Conservation (phyloP, 352 stramenopile genomes). For the Globisporangium lucens region DNA sequence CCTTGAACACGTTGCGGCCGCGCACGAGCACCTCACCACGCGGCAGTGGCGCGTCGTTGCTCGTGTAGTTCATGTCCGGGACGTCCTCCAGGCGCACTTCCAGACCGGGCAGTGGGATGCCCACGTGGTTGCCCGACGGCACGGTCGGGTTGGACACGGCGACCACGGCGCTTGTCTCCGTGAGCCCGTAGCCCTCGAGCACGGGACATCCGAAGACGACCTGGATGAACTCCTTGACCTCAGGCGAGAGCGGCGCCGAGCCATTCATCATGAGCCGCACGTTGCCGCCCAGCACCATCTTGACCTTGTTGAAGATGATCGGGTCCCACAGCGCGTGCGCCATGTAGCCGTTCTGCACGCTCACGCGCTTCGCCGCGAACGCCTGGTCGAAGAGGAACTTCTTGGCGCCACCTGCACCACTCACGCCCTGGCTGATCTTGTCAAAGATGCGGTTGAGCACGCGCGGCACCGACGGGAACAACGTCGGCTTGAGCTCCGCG, state of each 20-base stretch:
- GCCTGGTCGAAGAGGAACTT: conserved; percentile 88
- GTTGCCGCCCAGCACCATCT: conserved; percentile 83
- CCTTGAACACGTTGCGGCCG: conserved; percentile 5
- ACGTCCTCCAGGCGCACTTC: conserved; percentile 2
- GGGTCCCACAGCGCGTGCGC: conserved; percentile 88
- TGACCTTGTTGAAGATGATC: conserved; percentile 94
- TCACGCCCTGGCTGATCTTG: conserved; percentile 82
- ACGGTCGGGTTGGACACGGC: conserved; percentile 8
- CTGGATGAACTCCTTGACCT: conserved; percentile 93
- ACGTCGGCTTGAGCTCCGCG: conserved; percentile 8
- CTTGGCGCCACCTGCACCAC: conserved; percentile 77
- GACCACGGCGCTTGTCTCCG: conserved; percentile 81
- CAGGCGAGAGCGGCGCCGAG: conserved; percentile 86
- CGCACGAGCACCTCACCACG: conserved; percentile 1
- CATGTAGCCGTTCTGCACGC: conserved; percentile 30
- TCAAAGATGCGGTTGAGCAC: conserved; percentile 47
- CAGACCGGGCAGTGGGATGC: conserved; percentile 1
- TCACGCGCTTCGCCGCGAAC: conserved; percentile 53
- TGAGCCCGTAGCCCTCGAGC: conserved; percentile 94
- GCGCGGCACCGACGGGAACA: conserved; percentile 5
- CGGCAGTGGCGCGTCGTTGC: not conserved
- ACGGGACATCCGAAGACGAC: conserved; percentile 89
- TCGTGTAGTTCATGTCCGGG: conserved; percentile 6
- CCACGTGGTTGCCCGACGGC: not conserved
- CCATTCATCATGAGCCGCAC: conserved; percentile 90